Conservation (phyloP, 345 rosid genomes). For the Toxicodendron radicans region DNA sequence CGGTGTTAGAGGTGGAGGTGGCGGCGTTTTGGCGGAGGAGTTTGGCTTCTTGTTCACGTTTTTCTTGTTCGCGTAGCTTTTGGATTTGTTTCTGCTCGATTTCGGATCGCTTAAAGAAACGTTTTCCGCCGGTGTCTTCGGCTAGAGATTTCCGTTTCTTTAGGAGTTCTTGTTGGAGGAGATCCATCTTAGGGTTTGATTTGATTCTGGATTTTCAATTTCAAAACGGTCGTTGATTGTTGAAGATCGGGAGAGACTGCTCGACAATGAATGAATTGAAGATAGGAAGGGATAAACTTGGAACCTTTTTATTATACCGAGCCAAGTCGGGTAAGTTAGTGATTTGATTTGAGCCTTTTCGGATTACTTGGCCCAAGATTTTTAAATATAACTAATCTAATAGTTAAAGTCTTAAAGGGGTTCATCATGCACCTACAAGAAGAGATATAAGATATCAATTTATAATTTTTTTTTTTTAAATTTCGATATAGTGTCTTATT, state of each 20-base stretch:
- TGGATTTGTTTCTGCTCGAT: slow-evolving; percentile 85
- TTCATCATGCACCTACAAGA: too few relatives aligned
- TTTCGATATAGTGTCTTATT: too few relatives aligned
- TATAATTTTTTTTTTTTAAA: too few relatives aligned
- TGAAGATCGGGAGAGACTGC: background rate
- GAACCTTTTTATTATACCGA: background rate
- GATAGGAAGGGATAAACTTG: too few relatives aligned
- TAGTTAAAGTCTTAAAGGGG: too few relatives aligned
- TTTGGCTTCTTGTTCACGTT: slow-evolving; percentile 82
- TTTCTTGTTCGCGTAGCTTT: slow-evolving; percentile 88
- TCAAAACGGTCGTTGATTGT: background rate
- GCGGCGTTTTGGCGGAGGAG: slow-evolving; percentile 49
- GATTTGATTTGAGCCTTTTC: background rate
- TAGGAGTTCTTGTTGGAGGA: slow-evolving; percentile 67
- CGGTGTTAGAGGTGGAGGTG: slow-evolving; percentile 28
- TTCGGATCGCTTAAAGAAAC: slow-evolving; percentile 83
- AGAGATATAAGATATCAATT: too few relatives aligned
- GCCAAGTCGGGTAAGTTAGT: background rate
- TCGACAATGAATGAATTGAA: background rate
- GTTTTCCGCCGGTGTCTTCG: slow-evolving; percentile 78
- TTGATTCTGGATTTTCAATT: background rate
- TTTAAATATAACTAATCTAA: too few relatives aligned
- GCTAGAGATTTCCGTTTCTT: slow-evolving; percentile 72
- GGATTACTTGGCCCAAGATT: background rate
- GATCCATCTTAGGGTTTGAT: slow-evolving; percentile 54